A percentile compares a stretch with the other conserved stretches of the same genome.
These are phyloP conservation scores for Aspergillus uvarum DNA, from an alignment of 2,329 filamentous ascomycete genomes.

Conservation along the genomic window DNA sequence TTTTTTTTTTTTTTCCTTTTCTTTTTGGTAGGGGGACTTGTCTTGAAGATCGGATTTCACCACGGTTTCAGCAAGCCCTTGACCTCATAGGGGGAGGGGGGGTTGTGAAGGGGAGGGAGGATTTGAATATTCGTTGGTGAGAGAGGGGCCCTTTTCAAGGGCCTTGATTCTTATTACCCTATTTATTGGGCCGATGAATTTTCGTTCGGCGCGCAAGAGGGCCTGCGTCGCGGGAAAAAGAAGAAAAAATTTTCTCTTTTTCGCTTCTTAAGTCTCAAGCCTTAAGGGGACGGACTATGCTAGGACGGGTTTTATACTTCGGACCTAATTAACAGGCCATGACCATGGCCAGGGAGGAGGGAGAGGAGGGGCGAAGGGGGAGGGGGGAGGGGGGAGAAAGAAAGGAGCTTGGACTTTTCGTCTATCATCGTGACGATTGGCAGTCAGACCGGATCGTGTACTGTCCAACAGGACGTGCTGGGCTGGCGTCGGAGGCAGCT, in stretches of 20 bases:
- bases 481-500: background rate
- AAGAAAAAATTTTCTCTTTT: background rate
- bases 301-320: conserved; percentile 2
- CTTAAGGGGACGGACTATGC: background rate
- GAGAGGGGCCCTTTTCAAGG: background rate
- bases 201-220: background rate
- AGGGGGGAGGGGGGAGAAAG: background rate
- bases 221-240: background rate
- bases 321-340: conserved; percentile 5
- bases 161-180: conserved; percentile 1
- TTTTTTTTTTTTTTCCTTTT: background rate
- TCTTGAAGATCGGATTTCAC: conserved; percentile 7
- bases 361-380: background rate
- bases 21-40: background rate
- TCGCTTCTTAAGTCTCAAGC: background rate
- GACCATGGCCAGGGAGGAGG: background rate
- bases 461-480: background rate
- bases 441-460: background rate
- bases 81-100: conserved; percentile 3
- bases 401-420: background rate
- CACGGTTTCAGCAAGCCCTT: conserved; percentile 9
- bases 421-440: conserved; percentile 3
- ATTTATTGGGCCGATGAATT: conserved; percentile 1
- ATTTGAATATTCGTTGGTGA: background rate
- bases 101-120: background rate